Evolutionary conservation across 2,329 filamentous ascomycete species (phyloP).

Genomic region (Geosmithia flava): DNA sequence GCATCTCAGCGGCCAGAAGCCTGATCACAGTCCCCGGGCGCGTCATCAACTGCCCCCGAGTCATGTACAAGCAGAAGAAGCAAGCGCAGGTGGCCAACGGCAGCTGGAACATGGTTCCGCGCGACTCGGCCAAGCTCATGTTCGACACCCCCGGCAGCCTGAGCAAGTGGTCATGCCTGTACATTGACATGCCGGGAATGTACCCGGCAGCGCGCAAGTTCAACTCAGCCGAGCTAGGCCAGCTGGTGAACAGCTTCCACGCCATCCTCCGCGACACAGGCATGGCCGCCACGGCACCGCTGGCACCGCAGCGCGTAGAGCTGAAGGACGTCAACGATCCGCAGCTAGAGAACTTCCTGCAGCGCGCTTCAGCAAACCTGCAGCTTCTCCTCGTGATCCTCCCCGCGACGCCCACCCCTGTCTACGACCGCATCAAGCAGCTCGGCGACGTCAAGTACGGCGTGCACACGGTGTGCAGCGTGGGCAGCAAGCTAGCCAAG

Average conservation of each 20-base stretch:
- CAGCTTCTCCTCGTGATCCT: slow-evolving; percentile 50
- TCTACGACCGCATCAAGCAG: slow-evolving; percentile 57
- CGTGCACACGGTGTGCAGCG: slow-evolving; percentile 56
- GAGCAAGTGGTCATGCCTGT: slow-evolving; percentile 25
- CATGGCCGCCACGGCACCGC: slow-evolving; percentile 3
- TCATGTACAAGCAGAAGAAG: slow-evolving; percentile 34
- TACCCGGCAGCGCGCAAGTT: not conserved
- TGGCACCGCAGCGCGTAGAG: slow-evolving; percentile 3
- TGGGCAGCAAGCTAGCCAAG: slow-evolving; percentile 19
- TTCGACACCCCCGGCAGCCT: slow-evolving; percentile 31
- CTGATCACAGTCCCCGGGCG: slow-evolving; percentile 53
- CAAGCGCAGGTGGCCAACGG: slow-evolving; percentile 18
- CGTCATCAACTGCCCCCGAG: slow-evolving; percentile 37
- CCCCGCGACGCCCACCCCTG: slow-evolving; percentile 29
- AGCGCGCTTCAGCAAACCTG: slow-evolving; percentile 11
- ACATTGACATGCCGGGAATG: slow-evolving; percentile 4
- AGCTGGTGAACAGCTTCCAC: not conserved
- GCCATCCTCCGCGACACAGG: slow-evolving; percentile 2
- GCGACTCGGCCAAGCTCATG: slow-evolving; percentile 17
- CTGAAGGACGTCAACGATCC: slow-evolving; percentile 17
- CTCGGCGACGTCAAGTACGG: slow-evolving; percentile 55
- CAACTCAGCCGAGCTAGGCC: slow-evolving; percentile 1
- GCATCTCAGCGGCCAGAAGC: slow-evolving; percentile 30
- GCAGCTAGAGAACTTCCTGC: slow-evolving; percentile 15
- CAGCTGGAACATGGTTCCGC: slow-evolving; percentile 42